A percentile compares a stretch with the other conserved stretches of the same genome.
Conservation (phyloP, 1,284 basidiomycete genomes). For the Papiliotrema laurentii region DNA sequence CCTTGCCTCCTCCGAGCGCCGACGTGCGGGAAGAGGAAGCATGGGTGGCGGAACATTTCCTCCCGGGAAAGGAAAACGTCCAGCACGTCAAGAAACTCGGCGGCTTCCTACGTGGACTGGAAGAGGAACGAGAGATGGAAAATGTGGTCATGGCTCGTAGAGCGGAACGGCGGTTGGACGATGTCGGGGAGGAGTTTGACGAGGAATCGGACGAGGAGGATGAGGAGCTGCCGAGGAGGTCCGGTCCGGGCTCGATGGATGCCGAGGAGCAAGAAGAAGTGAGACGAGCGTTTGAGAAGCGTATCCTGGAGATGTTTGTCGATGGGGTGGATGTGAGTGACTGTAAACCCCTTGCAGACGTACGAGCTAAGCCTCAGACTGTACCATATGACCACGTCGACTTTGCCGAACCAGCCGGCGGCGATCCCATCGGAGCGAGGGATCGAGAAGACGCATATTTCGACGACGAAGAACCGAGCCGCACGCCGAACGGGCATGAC, state of each 20-base stretch:
- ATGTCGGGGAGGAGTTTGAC: slow-evolving; percentile 42
- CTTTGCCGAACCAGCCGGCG: slow-evolving; percentile 32
- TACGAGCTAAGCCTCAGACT: slow-evolving; percentile 23
- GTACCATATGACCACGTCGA: slow-evolving; percentile 42
- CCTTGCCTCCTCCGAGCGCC: slow-evolving; percentile 5
- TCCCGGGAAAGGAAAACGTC: slow-evolving; percentile 16
- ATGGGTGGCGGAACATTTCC: slow-evolving; percentile 31
- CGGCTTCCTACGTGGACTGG: slow-evolving; percentile 36
- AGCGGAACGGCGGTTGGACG: slow-evolving; percentile 30
- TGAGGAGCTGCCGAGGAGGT: neutral
- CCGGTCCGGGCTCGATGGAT: neutral
- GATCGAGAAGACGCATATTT: slow-evolving; percentile 45
- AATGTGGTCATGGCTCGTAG: slow-evolving; percentile 28
- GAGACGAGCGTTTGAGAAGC: slow-evolving; percentile 32
- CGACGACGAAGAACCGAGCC: slow-evolving; percentile 41
- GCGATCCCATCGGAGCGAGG: slow-evolving; percentile 32
- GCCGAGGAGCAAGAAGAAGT: slow-evolving; percentile 34
- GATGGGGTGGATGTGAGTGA: slow-evolving; percentile 46
- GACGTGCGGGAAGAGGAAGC: slow-evolving; percentile 27
- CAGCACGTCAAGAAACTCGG: slow-evolving; percentile 43
- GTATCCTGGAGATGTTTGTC: slow-evolving; percentile 42
- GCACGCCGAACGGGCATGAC: slow-evolving; percentile 14
- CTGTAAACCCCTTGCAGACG: neutral
- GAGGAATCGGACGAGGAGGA: slow-evolving; percentile 36
- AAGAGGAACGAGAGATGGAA: slow-evolving; percentile 42